Evolutionary conservation across 1,139 yeast species (phyloP), one percentile per base, ranked within the genome.

Genomic region (Yamadazyma atmosphaerica): DNA sequence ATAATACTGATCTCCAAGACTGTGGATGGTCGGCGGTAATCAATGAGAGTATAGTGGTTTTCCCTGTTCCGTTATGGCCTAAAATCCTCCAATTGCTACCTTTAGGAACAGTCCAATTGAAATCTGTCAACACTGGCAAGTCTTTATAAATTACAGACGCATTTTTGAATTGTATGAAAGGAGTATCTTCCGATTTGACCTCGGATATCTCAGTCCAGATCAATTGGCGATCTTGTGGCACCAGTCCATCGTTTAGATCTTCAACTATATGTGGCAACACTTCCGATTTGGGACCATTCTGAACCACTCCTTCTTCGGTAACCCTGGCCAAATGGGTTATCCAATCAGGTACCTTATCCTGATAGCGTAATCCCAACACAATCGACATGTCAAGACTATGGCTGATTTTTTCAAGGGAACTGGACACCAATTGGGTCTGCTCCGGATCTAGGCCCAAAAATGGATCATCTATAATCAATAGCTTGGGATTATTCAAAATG

Each of bases 1-100:
- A 60, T 31, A 92, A 72, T 19, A 77, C 79, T 3, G 81, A 74
- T 50, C 80, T 82, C 98, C 98, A 92, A 1, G 96, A 83, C 59
- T 92, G 96, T 0, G 98, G 98, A 56, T 92, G 98, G 53, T 92
- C 98, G 2, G 96, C 92, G 0, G 96, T 88, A 26, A 92, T 71
- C 31, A 92, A 61, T 1, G 97, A 81, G 13, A 92, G 62, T 14
- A 92, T 62, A 0, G 98, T 92, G 3, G 96, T 86, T 56, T 92
- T 92, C 1, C 98, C 98, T 0, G 95, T 74, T 1, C 98, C 98
- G 51, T 92, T 92, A 45, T 82, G 79, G 5, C 98, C 98, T 39
- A 84, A 68, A 28, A 92, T 72, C 55, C 94, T 90, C 96, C 97
- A 89, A 51, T 78, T 83, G 17, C 88, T 85, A 2, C 95, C 95